Evolutionary conservation across 1,284 basidiomycete species (phyloP), one percentile per base, ranked within the genome.

Genomic region (Cryptococcus sp.): DNA sequence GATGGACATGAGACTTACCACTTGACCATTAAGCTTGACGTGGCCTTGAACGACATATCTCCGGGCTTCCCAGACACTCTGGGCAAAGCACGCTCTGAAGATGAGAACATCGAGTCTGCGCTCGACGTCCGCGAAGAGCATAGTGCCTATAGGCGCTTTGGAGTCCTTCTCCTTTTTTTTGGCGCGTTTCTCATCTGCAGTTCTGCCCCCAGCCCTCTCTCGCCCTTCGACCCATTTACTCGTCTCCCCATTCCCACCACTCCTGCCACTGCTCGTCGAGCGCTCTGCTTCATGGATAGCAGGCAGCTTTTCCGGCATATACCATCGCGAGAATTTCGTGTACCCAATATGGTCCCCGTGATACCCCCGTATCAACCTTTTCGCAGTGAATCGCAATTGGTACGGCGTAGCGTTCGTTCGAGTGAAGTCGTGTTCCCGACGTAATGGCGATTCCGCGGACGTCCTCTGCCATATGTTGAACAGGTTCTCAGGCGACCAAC

Each of bases 261-360:
- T 46, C 37, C 34, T 20, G 43, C 41, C n/a, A 29, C 39, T 17
- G 34, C 50, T 78, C 11, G 74, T 77, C 34, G 63, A 76, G 58
- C 62, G 41, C 22, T 44, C 41, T 3, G 64, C 55, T 13, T 87
- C 86, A 49, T 89, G 87, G 53, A 96, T 89, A 65, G 91, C 89
- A 0, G 95, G 94, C 15, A 99, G 81, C 0, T 85, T 87, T 57
- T 85, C 82, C 11, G 95, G 95, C 22, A 99, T 84, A 77, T 93
- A 98, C 89, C 93, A 95, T 52, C 90, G 86, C 77, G 95, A 94
- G 85, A 98, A 98, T 43, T 87, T 86, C 70, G 88, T 89, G 80
- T 95, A 92, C 55, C 88, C 87, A 62, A 98, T 93, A 78, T 86
- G 89, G 83, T 99, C 94, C 41, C 94, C 94, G 75, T 99, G 95